phyloP scores from a whole-genome alignment of 2,329 filamentous ascomycete genomes.

The Talaromyces islandicus region DNA sequence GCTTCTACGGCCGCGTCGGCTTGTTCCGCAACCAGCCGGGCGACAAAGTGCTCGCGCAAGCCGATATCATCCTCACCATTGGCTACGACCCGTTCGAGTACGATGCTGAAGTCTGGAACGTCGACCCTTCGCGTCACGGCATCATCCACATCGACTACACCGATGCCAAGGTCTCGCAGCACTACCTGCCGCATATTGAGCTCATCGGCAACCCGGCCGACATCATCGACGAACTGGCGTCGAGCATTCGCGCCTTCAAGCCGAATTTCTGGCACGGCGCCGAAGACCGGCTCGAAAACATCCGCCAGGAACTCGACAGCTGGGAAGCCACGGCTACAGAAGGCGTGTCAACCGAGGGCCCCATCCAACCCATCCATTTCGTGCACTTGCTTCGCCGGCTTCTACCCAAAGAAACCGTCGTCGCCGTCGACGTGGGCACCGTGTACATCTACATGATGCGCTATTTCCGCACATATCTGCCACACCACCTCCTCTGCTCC shows the following conservation, averaged over 20 bases:
- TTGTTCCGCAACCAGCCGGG: slow-evolving; percentile 10
- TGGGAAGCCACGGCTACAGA: slow-evolving; percentile 6
- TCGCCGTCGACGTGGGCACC: slow-evolving; percentile 9
- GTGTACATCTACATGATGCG: slow-evolving; percentile 12
- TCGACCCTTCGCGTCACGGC: slow-evolving; percentile 4
- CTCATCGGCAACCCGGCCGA: slow-evolving; percentile 10
- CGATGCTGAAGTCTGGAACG: slow-evolving; percentile 10
- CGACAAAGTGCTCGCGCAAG: slow-evolving; percentile 7
- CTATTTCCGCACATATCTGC: slow-evolving; percentile 9
- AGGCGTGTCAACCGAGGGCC: not conserved
- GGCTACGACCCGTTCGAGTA: slow-evolving; percentile 11
- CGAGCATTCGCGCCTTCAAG: slow-evolving; percentile 5
- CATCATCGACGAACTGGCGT: slow-evolving; percentile 7
- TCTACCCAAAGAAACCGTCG: slow-evolving; percentile 6
- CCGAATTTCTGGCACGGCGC: slow-evolving; percentile 7
- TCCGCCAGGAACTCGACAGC: slow-evolving; percentile 7
- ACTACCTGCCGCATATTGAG: slow-evolving; percentile 9
- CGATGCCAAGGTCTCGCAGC: slow-evolving; percentile 5
- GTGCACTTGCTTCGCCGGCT: slow-evolving; percentile 6
- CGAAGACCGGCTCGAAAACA: slow-evolving; percentile 3
- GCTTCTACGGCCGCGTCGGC: slow-evolving; percentile 9
- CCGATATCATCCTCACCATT: slow-evolving; percentile 8
- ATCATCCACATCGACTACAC: slow-evolving; percentile 11
- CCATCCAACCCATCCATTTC: slow-evolving; percentile 7
- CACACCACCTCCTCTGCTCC: slow-evolving; percentile 10